Conservation (phyloP, 495 filamentous ascomycete species). For the Penicillium paxilli region DNA sequence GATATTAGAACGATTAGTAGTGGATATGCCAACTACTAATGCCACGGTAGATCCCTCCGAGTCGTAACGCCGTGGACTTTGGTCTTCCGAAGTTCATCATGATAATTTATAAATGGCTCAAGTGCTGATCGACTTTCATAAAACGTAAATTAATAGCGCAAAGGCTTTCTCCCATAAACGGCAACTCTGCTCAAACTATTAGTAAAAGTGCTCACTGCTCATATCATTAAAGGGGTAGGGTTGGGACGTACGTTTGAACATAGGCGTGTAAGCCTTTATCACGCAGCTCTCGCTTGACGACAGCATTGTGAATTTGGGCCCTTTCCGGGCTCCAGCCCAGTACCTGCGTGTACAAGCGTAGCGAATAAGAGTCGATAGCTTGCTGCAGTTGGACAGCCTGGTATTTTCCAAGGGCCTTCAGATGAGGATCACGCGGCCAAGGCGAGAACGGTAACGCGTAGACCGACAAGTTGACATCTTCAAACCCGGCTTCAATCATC, state of each 20-base stretch:
- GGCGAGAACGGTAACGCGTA: constrained; percentile 65
- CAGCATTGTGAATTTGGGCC: constrained; percentile 40
- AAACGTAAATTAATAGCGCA: background rate
- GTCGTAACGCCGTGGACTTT: too few relatives aligned
- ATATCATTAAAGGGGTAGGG: background rate
- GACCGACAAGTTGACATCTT: constrained; percentile 55
- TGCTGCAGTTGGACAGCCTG: constrained; percentile 60
- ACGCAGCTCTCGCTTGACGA: constrained; percentile 19
- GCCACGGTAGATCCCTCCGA: too few relatives aligned
- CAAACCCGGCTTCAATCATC: constrained; percentile 53
- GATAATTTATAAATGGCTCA: too few relatives aligned
- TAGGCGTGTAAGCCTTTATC: constrained; percentile 26
- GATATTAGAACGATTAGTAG: too few relatives aligned
- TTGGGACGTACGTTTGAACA: constrained; percentile 23
- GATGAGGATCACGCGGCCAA: constrained; percentile 63
- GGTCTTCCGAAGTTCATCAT: too few relatives aligned
- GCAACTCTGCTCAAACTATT: constrained; percentile 19
- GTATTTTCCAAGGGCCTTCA: constrained; percentile 65
- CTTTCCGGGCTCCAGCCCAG: constrained; percentile 39
- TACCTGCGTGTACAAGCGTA: constrained; percentile 62
- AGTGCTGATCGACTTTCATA: too few relatives aligned
- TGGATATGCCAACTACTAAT: too few relatives aligned
- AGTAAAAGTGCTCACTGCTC: background rate
- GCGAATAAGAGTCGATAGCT: constrained; percentile 55
- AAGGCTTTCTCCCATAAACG: constrained; percentile 21